A percentile compares a stretch with the other conserved stretches of the same genome.
phyloP scores from a whole-genome alignment of 257 asterid genomes.

The Nicotiana otophora region DNA sequence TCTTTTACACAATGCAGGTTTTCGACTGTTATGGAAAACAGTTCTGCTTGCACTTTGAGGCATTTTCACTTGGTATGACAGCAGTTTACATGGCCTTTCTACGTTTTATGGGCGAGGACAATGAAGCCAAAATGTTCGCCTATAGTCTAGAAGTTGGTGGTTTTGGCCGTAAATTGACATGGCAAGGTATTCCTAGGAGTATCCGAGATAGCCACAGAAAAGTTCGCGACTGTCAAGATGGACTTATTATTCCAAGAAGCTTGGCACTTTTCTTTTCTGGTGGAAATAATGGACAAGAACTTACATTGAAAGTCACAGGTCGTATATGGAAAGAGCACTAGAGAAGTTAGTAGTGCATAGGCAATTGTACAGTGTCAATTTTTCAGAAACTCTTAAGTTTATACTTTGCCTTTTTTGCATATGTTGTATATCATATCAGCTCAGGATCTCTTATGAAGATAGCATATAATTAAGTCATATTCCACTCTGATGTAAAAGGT shows the following conservation, averaged over 20 bases:
- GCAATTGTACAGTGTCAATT: not conserved
- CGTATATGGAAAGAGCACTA: constrained; percentile 61
- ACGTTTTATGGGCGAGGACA: constrained; percentile 84
- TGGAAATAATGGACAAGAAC: constrained; percentile 55
- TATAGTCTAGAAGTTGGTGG: constrained; percentile 77
- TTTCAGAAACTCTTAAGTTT: not conserved
- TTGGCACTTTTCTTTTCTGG: constrained; percentile 74
- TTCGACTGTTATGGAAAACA: constrained; percentile 73
- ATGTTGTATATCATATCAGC: not conserved
- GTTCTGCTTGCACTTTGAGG: constrained; percentile 86
- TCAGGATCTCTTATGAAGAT: not conserved
- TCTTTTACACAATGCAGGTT: constrained; percentile 39
- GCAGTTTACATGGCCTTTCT: constrained; percentile 88
- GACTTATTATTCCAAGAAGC: constrained; percentile 61
- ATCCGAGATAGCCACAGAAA: constrained; percentile 67
- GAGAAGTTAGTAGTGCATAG: not conserved
- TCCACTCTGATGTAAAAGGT: not conserved
- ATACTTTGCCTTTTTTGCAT: not conserved
- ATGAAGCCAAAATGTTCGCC: constrained; percentile 60
- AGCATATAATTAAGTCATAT: not conserved
- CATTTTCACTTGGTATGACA: constrained; percentile 57
- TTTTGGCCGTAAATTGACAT: constrained; percentile 53
- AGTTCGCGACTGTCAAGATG: constrained; percentile 78
- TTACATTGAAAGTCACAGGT: constrained; percentile 70
- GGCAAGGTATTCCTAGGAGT: constrained; percentile 94